Evolutionary conservation across 73 alveolate species (phyloP).

Genomic region (Vitrella brassicaformis): DNA sequence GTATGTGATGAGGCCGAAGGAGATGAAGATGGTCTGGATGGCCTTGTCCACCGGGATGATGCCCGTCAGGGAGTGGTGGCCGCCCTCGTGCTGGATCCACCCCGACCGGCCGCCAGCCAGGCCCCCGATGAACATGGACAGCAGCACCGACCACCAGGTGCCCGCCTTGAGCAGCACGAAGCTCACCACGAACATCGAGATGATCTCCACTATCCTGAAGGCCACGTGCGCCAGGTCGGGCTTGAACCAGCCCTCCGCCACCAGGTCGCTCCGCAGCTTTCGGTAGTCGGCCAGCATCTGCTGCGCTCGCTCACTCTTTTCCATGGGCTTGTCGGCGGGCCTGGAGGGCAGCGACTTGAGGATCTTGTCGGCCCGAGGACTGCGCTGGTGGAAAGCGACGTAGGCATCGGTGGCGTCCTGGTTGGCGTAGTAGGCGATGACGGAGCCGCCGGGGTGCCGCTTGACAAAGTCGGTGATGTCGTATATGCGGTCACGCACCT

Average conservation of each 20-base stretch:
- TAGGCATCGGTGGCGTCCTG: background rate
- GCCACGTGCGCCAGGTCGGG: background rate
- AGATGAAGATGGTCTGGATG: background rate
- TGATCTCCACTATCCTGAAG: background rate
- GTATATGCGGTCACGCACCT: background rate
- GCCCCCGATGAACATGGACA: background rate
- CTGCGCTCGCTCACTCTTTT: background rate
- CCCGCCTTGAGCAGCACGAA: background rate
- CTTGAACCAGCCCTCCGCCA: background rate
- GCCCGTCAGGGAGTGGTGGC: background rate
- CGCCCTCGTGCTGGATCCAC: background rate
- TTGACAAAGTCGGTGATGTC: background rate
- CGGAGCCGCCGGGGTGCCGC: background rate
- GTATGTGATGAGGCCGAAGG: background rate
- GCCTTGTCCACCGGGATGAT: background rate
- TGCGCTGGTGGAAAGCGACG: background rate
- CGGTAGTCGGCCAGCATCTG: background rate
- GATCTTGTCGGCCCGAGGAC: background rate
- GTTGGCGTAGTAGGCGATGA: background rate
- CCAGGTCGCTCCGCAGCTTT: background rate
- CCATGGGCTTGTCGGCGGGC: background rate
- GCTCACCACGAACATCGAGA: background rate
- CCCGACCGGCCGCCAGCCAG: background rate
- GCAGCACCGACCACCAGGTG: background rate
- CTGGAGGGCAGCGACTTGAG: background rate